Evolutionary conservation across 805 yeast species (phyloP).

Genomic region (Candida koratica): DNA sequence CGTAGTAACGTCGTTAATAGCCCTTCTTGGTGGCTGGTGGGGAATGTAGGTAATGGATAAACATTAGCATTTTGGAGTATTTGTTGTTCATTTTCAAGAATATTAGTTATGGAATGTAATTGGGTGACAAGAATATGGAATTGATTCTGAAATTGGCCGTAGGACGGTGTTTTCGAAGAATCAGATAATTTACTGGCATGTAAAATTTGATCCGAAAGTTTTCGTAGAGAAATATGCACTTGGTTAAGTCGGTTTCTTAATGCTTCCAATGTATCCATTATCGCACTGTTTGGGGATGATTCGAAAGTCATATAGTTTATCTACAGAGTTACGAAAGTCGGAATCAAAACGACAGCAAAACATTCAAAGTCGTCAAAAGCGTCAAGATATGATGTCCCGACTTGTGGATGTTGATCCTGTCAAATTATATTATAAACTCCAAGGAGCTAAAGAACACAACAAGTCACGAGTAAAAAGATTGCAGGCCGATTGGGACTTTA

Average conservation of each 20-base stretch:
- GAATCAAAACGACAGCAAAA: conserved; percentile 34
- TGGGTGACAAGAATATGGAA: conserved; percentile 81
- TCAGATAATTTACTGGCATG: conserved; percentile 34
- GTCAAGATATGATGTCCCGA: conserved; percentile 23
- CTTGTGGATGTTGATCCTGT: conserved; percentile 33
- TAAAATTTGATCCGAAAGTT: conserved; percentile 34
- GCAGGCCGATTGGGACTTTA: conserved; percentile 39
- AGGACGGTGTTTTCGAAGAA: conserved; percentile 37
- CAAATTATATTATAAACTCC: conserved; percentile 29
- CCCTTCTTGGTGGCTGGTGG: conserved; percentile 79
- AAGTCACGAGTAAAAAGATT: conserved; percentile 28
- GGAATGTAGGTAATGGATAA: conserved; percentile 81
- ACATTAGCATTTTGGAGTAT: conserved; percentile 64
- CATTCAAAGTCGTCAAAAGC: conserved; percentile 36
- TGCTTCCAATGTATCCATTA: conserved; percentile 37
- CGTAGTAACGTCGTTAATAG: conserved; percentile 78
- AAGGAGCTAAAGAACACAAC: conserved; percentile 28
- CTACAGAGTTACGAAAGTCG: conserved; percentile 34
- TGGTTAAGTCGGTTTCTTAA: conserved; percentile 40
- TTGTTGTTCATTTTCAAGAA: conserved; percentile 59
- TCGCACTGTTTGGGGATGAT: conserved; percentile 19
- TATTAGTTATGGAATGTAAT: conserved; percentile 67
- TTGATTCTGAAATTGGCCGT: conserved; percentile 76
- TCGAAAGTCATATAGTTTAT: conserved; percentile 30
- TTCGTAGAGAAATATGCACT: conserved; percentile 38